Base-by-base conservation (phyloP, 257 asterid genomes). In the Misopates orontium region DNA sequence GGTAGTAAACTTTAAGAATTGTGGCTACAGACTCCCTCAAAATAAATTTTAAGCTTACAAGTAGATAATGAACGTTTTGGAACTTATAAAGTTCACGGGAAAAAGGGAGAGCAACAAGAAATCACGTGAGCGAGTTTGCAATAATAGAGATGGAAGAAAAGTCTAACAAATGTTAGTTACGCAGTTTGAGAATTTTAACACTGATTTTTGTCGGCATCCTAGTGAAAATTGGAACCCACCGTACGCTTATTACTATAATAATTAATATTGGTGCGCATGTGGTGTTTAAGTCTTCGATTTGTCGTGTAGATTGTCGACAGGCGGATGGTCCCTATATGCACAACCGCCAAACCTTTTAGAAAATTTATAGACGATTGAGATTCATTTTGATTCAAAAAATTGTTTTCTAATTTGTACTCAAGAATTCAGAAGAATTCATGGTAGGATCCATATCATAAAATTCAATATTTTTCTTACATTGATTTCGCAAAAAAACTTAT, bases 121-220 rank as follows among this genome's bases (percentile, higher is more conserved):
- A 41, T 61, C 66, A 73, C 78, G 66, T 60, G 78, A 67, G 31
- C 11, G 8, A 36, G 42, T 36, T 36, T 36, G 66, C 62, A 50
- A 42, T 47, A 52, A 54, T 25, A 50, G 39, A 51, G 69, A 61
- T 42, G 8, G 36, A 11, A 4, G 18, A 57, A 22, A 71, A 63
- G 51, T 16, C 24, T 16, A 9, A 9, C 9, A 23, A 42, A 49
- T 24, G 31, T 24, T 15, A 3, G 42, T 36, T 36, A 57, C 51
- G 19, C 50, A 64, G 40, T 22, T 39, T 28, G 24, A 41, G 0
- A 51, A 66, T 49, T 25, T 28, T 25, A 60, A 66, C 60, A 52
- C 59, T 8, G 14, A 32, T 60, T 28, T 67, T 73, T 73, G 69
- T 67, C 70, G 16, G 9, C 49, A 40, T 66, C 51, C 23, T 56